Base-by-base conservation (phyloP, 345 rosid species). In the Acer negundo region DNA sequence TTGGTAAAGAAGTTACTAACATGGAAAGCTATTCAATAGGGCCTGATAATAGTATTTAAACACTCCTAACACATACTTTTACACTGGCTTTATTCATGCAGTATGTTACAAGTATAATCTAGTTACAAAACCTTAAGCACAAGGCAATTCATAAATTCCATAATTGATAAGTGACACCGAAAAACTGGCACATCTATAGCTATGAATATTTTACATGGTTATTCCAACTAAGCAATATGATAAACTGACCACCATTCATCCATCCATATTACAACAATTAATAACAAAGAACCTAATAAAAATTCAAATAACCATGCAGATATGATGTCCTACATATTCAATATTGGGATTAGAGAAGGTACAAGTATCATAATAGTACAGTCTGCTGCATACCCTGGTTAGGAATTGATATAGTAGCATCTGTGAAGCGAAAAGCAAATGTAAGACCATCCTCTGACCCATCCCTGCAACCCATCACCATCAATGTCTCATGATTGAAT, bases 371-470 rank as follows among this genome's bases (percentile, higher is more conserved):
- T 70, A 82, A 67, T 23, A 66, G 66, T 35, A 53, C 62, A 75
- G 23, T 12, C 42, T 69, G 78, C 78, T 70, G 73, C 84, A 67
- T 91, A 96, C 99, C 99, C 81, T 94, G 98, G 87, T 91, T 94
- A 78, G 97, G 91, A 76, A 87, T 81, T 28, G 98, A 91, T 76
- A 81, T 63, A 58, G 93, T 85, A 76, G 93, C 87, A 86, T 96
- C 99, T 13, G 97, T 93, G 87, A 96, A 96, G 76, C 99, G 95
- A 85, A 96, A 96, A 74, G 97, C 92, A 89, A 96, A 96, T 75
- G 95, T 81, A 82, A 91, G 90, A 62, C 98, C 93, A 78, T 94
- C 99, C 81, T 92, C 99, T 68, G 98, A 86, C 20, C 87, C 95
- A 87, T 86, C 92, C 90, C 97, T 96, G 89, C 55, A 77, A 78